phyloP scores from a whole-genome alignment of 306 rosid species.

The peach (Prunus persica) region Prunus_persica_NCBIv2 NC_034015.1:12482501-12483000 shows the following conservation, averaged over 20 bases:
- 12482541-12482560: conserved; percentile 89
- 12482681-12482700: no score
- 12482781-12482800: no score
- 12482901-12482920: not conserved
- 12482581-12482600: conserved; percentile 93
- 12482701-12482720: not conserved
- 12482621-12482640: conserved; percentile 58
- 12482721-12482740: not conserved
- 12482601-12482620: conserved; percentile 89
- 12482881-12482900: not conserved
- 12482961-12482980: not conserved
- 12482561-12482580: conserved; percentile 99
- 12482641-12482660: conserved; percentile 13
- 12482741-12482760: not conserved
- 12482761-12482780: no score
- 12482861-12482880: not conserved
- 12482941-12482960: not conserved
- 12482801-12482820: no score
- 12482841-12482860: not conserved
- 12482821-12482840: not conserved
- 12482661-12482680: not conserved
- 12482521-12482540: conserved; percentile 91
- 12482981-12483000: not conserved
- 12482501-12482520: conserved; percentile 91
- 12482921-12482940: not conserved